Evolutionary conservation across 305 asterid species (phyloP).

Genomic region (Plantago rigida): DNA sequence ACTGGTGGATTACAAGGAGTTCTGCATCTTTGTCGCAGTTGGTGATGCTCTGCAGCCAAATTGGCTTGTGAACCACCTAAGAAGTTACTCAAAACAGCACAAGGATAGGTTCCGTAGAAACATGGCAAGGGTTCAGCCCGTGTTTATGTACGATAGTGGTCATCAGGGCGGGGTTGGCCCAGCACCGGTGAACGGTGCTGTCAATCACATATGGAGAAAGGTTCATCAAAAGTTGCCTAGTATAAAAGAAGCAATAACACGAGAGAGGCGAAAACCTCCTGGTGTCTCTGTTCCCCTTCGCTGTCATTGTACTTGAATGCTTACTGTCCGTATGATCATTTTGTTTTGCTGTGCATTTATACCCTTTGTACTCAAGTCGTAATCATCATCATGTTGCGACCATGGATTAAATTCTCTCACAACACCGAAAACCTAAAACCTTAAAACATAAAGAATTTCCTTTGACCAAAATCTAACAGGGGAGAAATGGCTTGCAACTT

Average conservation of each 20-base stretch:
- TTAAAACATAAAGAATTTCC: too few species aligned
- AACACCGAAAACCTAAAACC: neutral
- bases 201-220: slow-evolving; percentile 78
- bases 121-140: slow-evolving; percentile 52
- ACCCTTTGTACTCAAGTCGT: neutral
- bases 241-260: slow-evolving; percentile 57
- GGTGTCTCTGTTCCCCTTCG: slow-evolving; percentile 67
- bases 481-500: too few species aligned
- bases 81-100: slow-evolving; percentile 43
- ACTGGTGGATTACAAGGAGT: slow-evolving; percentile 61
- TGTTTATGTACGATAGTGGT: slow-evolving; percentile 59
- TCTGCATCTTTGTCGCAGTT: slow-evolving; percentile 64
- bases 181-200: slow-evolving; percentile 51
- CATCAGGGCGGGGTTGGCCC: slow-evolving; percentile 68
- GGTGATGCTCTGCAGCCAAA: slow-evolving; percentile 63
- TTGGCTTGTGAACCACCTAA: slow-evolving; percentile 69
- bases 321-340: slow-evolving; percentile 4
- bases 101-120: slow-evolving; percentile 49
- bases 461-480: too few species aligned
- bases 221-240: slow-evolving; percentile 63
- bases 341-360: neutral
- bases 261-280: slow-evolving; percentile 74
- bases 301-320: slow-evolving; percentile 65
- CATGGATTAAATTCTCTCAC: neutral
- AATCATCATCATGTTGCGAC: neutral